Conservation (phyloP, 495 filamentous ascomycete genomes). For the Daldinia decipiens region DNA sequence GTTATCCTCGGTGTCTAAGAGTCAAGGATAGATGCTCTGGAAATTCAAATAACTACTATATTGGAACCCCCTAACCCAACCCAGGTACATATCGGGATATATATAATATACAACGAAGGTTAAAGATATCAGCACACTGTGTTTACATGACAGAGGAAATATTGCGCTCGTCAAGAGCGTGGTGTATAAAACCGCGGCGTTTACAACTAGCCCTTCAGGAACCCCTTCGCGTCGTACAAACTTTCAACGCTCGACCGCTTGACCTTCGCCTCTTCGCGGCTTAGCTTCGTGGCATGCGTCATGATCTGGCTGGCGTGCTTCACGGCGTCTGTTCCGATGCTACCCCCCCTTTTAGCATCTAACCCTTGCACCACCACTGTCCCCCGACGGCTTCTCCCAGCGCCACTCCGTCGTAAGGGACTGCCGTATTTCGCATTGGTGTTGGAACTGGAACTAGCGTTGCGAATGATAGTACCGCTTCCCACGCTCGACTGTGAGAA, state of each 20-base stretch:
- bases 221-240: constrained; percentile 58
- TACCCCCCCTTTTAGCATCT: constrained; percentile 21
- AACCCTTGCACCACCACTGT: constrained; percentile 36
- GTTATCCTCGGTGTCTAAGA: neutral
- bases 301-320: constrained; percentile 24
- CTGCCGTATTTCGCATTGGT: neutral
- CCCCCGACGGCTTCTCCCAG: constrained; percentile 17
- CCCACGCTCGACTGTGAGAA: neutral
- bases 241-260: constrained; percentile 43
- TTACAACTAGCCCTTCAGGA: constrained; percentile 47
- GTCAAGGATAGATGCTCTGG: neutral
- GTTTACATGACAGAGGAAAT: constrained; percentile 22
- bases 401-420: constrained; percentile 10
- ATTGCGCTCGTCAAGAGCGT: neutral
- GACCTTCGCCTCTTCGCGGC: constrained; percentile 13
- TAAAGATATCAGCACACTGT: constrained; percentile 27
- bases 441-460: neutral
- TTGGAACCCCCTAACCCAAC: constrained; percentile 5
- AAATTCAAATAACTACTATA: constrained; percentile 11
- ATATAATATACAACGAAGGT: constrained; percentile 12
- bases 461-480: neutral
- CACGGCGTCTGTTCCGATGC: neutral
- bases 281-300: constrained; percentile 27
- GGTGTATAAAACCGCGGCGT: neutral
- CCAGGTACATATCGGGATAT: constrained; percentile 2